These are phyloP conservation scores for Reticulascus tulasneorum DNA, from an alignment of 2,329 filamentous ascomycete species.

Conservation along the genomic window DNA sequence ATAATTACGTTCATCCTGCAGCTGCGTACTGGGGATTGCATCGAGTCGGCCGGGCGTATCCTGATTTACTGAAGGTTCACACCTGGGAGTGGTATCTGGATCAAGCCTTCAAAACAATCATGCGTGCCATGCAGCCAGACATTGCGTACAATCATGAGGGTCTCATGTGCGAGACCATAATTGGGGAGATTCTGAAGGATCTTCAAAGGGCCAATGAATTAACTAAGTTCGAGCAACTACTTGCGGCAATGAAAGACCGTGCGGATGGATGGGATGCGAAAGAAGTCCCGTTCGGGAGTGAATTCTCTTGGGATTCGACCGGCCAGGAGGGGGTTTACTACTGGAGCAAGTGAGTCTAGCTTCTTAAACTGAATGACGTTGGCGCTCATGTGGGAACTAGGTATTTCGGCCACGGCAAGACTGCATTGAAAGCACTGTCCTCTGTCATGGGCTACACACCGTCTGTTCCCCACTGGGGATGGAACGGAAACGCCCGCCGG, in stretches of 20 bases:
- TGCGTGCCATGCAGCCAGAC: slow-evolving; percentile 32
- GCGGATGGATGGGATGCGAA: slow-evolving; percentile 46
- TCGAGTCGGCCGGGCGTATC: slow-evolving; percentile 46
- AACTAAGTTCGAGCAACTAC: slow-evolving; percentile 33
- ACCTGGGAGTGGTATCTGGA: slow-evolving; percentile 52
- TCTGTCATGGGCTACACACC: slow-evolving; percentile 55
- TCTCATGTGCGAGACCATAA: slow-evolving; percentile 58
- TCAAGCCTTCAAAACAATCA: slow-evolving; percentile 49
- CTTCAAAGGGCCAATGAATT: slow-evolving; percentile 42
- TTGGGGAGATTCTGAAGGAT: slow-evolving; percentile 48
- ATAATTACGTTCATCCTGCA: slow-evolving; percentile 56
- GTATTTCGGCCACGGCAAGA: slow-evolving; percentile 45
- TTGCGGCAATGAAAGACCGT: slow-evolving; percentile 42
- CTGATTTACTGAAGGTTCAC: slow-evolving; percentile 34
- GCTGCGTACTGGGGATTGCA: slow-evolving; percentile 57
- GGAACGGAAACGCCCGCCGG: slow-evolving; percentile 56
- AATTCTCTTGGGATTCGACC: slow-evolving; percentile 61
- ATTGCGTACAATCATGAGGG: slow-evolving; percentile 43
- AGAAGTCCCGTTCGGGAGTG: slow-evolving; percentile 53
- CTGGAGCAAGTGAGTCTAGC: slow-evolving; percentile 42
- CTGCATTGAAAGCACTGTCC: slow-evolving; percentile 45
- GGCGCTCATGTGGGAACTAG: too few species aligned
- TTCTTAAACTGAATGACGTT: too few species aligned
- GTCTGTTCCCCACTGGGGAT: slow-evolving; percentile 57
- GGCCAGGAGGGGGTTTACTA: slow-evolving; percentile 60